Base-by-base conservation (phyloP, 352 stramenopile genomes). In the Phytopythium delawarense region DNA sequence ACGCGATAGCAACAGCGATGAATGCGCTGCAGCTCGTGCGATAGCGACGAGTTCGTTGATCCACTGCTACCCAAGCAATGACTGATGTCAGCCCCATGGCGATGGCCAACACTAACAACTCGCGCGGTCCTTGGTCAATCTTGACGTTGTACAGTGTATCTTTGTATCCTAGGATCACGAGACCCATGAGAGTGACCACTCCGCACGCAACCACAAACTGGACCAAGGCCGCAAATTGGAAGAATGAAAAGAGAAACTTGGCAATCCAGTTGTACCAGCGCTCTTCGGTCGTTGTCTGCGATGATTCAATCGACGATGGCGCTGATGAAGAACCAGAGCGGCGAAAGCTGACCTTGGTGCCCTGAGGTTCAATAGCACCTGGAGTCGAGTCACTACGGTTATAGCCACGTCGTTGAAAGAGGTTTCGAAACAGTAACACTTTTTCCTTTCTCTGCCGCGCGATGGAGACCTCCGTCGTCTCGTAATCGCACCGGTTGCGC, bases 381-480 rank as follows among this genome's bases (percentile, higher is more conserved):
- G 55, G 0, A 44, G 18, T 2, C n/a, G 60, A 1, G 48, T n/a
- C 21, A 25, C n/a, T 15, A 12, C 12, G 2, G 2, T 52, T 34
- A 18, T 16, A 20, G 9, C 49, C 54, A 2, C 59, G 50, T 2
- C 63, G 66, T 18, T 67, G 46, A n/a, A 79, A 79, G 21, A 75
- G 52, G 4, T 65, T 64, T 7, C 76, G 76, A 48, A 89, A 91
- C 9, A 91, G 61, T 56, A 91, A 62, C 12, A 90, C 77, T 54
- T 91, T 91, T 53, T 93, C 84, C 59, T 93, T 93, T 39, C 84
- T 78, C 46, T 88, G 81, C 20, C 81, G 65, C 39, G 80, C 78
- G 12, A 69, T 72, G 0, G 77, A 68, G 23, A 87, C 68, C 44
- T 88, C 81, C 12, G 69, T 65, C 1, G 75, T 85, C 59, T 91